Conservation (phyloP, 148 eudicot species). For the Rhododendron henanense region DNA sequence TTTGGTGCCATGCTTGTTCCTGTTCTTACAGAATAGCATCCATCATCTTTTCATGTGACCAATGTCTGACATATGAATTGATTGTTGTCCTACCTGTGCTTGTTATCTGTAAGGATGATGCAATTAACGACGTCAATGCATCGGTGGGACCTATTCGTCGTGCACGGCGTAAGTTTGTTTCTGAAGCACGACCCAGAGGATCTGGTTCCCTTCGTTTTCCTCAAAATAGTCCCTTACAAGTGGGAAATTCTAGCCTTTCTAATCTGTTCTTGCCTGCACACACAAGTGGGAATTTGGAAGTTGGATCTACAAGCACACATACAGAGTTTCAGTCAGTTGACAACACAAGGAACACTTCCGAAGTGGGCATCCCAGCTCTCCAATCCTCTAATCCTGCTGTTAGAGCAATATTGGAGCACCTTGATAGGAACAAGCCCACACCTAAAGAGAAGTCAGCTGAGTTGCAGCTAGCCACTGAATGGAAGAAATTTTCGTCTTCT, state of each 20-base stretch:
- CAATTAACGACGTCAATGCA: constrained; percentile 35
- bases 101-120: constrained; percentile 36
- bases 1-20: not conserved
- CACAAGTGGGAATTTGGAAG: constrained; percentile 33
- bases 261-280: constrained; percentile 27
- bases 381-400: constrained; percentile 53
- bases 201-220: constrained; percentile 36
- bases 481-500: constrained; percentile 41
- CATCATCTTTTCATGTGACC: not conserved
- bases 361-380: constrained; percentile 23
- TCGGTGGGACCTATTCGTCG: constrained; percentile 83
- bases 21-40: not conserved
- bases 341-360: constrained; percentile 23
- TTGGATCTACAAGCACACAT: constrained; percentile 28
- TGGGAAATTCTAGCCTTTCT: constrained; percentile 14
- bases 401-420: constrained; percentile 71
- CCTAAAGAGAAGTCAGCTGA: constrained; percentile 65
- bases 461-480: constrained; percentile 50
- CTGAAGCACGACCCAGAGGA: constrained; percentile 50
- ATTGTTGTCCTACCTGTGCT: not conserved
- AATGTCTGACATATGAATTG: not conserved
- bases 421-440: constrained; percentile 58
- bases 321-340: constrained; percentile 20
- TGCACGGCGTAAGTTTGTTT: constrained; percentile 40
- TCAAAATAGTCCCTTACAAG: constrained; percentile 27